phyloP scores from a whole-genome alignment of 1,284 basidiomycete genomes.

The Irpex lacteus region DNA sequence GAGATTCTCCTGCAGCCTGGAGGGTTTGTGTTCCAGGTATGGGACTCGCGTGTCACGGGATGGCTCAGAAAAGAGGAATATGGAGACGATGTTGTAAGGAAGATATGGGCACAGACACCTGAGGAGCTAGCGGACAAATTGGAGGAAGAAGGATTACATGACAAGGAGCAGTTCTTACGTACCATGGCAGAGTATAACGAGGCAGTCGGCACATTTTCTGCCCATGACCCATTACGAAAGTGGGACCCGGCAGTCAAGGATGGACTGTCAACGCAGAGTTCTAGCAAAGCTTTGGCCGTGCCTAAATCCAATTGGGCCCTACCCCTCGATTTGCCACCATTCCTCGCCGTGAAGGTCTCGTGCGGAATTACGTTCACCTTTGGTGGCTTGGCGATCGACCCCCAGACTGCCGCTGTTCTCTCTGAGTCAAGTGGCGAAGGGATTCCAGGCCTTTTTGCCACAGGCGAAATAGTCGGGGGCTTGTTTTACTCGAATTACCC shows the following conservation, averaged over 20 bases:
- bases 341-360: constrained; percentile 62
- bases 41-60: constrained; percentile 43
- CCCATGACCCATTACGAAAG: constrained; percentile 30
- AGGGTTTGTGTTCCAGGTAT: constrained; percentile 62
- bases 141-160: constrained; percentile 41
- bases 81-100: constrained; percentile 54
- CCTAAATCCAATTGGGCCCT: constrained; percentile 64
- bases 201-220: constrained; percentile 38
- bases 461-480: constrained; percentile 66
- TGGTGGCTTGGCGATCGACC: constrained; percentile 60
- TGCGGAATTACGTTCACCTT: constrained; percentile 74
- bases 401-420: constrained; percentile 49
- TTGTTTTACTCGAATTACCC: constrained; percentile 65
- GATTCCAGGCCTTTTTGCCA: constrained; percentile 57
- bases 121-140: constrained; percentile 51
- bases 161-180: constrained; percentile 38
- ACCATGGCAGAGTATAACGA: constrained; percentile 51
- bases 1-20: constrained; percentile 56
- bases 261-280: constrained; percentile 45
- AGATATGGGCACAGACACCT: constrained; percentile 46
- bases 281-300: constrained; percentile 30
- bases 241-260: constrained; percentile 69
- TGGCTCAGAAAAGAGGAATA: constrained; percentile 62
- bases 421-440: constrained; percentile 35
- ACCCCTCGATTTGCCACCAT: constrained; percentile 47